Percentiles rank a stretch among this genome's conserved stretches.
These are phyloP conservation scores for Parachlorella kessleri DNA, from an alignment of 139 green algal species.

Conservation along the genomic window DNA sequence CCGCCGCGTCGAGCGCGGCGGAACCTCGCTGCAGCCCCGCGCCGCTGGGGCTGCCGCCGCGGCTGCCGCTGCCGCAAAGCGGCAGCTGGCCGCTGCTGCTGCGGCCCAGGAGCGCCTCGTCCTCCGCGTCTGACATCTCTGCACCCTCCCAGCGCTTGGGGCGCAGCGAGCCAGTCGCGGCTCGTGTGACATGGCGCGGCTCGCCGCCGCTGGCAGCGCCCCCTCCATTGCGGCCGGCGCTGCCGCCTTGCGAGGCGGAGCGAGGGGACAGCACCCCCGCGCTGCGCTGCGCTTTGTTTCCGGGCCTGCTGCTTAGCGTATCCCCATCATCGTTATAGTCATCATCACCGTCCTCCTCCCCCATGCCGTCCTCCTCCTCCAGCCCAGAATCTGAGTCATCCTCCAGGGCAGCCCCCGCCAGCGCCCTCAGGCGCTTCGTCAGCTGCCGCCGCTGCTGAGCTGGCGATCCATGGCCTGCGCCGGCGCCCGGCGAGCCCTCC, in stretches of 20 bases:
- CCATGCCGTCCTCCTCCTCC: constrained; percentile 11
- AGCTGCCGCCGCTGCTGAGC: constrained; percentile 28
- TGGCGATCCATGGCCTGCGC: constrained; percentile 13
- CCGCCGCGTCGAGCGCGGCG: not conserved
- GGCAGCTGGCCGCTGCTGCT: too few species aligned
- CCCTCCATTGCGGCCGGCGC: not conserved
- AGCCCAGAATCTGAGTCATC: constrained; percentile 15
- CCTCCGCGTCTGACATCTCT: not conserved
- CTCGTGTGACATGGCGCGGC: constrained; percentile 30
- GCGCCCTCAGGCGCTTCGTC: constrained; percentile 30
- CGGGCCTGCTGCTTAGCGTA: constrained; percentile 8
- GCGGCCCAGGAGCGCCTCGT: too few species aligned
- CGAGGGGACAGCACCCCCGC: not conserved
- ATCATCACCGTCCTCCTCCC: not conserved
- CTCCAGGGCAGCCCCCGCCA: constrained; percentile 27
- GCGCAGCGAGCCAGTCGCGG: constrained; percentile 31
- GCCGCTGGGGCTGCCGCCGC: too few species aligned
- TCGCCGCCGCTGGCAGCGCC: not conserved
- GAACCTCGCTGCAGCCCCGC: not conserved
- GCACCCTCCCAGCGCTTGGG: not conserved
- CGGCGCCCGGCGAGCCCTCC: not conserved
- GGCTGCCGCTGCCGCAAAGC: too few species aligned
- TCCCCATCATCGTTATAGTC: constrained; percentile 17
- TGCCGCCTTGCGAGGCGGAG: constrained; percentile 8
- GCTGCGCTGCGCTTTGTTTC: constrained; percentile 18